phyloP scores from a whole-genome alignment of 495 filamentous ascomycete genomes.

The Talaromyces liani region DNA sequence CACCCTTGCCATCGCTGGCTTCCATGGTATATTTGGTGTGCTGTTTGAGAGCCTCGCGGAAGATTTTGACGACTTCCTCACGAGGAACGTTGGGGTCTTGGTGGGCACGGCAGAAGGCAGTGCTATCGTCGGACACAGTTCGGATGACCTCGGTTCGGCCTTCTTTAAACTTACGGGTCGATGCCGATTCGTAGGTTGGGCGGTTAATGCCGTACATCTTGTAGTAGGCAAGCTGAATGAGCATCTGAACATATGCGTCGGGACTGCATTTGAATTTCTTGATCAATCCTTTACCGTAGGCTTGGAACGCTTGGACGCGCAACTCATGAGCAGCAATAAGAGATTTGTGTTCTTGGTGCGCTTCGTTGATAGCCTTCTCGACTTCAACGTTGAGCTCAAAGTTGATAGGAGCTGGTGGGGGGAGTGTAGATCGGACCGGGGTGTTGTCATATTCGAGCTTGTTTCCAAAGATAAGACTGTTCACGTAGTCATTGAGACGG shows the following conservation, averaged over 20 bases:
- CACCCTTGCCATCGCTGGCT: constrained; percentile 85
- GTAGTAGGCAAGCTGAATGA: constrained; percentile 97
- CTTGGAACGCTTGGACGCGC: constrained; percentile 88
- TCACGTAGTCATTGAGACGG: constrained; percentile 88
- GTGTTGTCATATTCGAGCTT: constrained; percentile 79
- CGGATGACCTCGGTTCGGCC: constrained; percentile 97
- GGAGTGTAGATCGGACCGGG: constrained; percentile 68
- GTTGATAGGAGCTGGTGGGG: constrained; percentile 67
- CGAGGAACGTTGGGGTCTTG: constrained; percentile 52
- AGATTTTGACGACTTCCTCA: constrained; percentile 59
- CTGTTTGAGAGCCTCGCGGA: constrained; percentile 71
- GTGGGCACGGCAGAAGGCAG: constrained; percentile 87
- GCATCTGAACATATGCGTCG: constrained; percentile 96
- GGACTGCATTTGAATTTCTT: constrained; percentile 99
- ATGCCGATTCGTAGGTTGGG: constrained; percentile 95
- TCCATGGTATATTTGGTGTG: constrained; percentile 87
- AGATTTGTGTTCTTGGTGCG: constrained; percentile 64
- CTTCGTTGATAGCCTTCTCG: constrained; percentile 66
- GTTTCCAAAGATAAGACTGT: constrained; percentile 81
- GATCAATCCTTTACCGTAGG: constrained; percentile 96
- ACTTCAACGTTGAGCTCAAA: constrained; percentile 71
- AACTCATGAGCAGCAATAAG: constrained; percentile 86
- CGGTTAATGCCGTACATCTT: constrained; percentile 99
- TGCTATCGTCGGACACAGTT: constrained; percentile 82
- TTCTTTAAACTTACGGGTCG: constrained; percentile 88